Evolutionary conservation across 352 stramenopile species (phyloP), one percentile per base, ranked within the genome.

Genomic region (Pythium scleroteichum): DNA sequence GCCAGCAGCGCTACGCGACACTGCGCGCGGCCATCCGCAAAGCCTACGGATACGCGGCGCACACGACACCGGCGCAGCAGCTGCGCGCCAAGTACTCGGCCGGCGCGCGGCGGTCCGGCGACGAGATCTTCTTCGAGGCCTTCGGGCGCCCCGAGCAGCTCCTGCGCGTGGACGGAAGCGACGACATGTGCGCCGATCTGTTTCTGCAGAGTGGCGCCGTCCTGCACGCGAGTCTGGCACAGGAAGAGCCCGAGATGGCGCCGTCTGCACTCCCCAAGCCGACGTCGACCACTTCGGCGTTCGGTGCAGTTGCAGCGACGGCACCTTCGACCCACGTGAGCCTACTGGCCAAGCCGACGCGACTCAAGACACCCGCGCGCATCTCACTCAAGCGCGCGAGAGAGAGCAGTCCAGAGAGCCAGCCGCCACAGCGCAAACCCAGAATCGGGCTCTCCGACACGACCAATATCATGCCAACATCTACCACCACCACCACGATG

Each of bases 41-140:
- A 13, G 32, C n/a, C 2, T 71, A 53, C 35, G 52, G 44, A 19
- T 53, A 52, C 24, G n/a, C 51, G 8, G 4, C n/a, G 27, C 16
- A 22, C 9, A 14, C 24, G 7, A 41, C 56, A 0, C n/a, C 44
- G 7, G 33, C 48, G 23, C 57, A 71, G 57, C 42, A 19, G 9
- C 53, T 92, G n/a, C 73, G 68, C 8, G 74, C 78, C 53, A 80
- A 82, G 13, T 85, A 89, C 35, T 57, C 71, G 22, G 49, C 67
- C 45, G 82, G 78, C 16, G 71, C 80, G 20, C 53, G 66, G 7
- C 48, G 82, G 14, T 81, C 70, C 17, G 59, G 65, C 19, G 73
- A 92, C 35, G 66, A 87, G 19, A 78, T 90, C 26, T 92, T 92
- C 69, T 87, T 79, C 48, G 62, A 85, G 55, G 57, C 79, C 40